Conservation (phyloP, 2,329 filamentous ascomycete genomes). For the Penicillium sp. region DNA sequence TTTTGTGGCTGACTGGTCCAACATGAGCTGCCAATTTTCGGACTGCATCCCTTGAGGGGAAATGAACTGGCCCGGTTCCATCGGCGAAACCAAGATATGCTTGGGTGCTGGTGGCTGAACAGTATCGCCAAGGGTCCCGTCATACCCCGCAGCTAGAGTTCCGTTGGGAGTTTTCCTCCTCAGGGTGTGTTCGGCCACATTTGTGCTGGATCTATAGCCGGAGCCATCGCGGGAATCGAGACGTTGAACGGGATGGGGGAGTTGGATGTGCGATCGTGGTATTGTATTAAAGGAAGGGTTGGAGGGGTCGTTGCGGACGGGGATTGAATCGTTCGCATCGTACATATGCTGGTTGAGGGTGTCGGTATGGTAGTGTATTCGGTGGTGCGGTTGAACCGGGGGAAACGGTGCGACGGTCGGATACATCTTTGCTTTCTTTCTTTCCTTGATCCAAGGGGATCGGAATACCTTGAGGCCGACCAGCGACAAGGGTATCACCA, state of each 20-base stretch:
- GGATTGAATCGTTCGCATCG: conserved; percentile 30
- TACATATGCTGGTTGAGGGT: conserved; percentile 30
- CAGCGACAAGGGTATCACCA: conserved; percentile 9
- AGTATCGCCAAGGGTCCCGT: conserved; percentile 74
- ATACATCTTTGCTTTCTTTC: conserved; percentile 44
- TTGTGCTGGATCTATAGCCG: conserved; percentile 24
- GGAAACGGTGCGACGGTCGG: conserved; percentile 49
- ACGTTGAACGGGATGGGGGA: conserved; percentile 43
- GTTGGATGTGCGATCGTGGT: conserved; percentile 37
- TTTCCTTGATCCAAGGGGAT: conserved; percentile 12
- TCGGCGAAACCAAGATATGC: conserved; percentile 73
- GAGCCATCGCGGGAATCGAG: conserved; percentile 32
- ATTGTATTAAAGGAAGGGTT: conserved; percentile 30
- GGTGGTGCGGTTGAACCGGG: conserved; percentile 45
- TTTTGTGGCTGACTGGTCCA: conserved; percentile 34
- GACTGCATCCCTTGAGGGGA: conserved; percentile 32
- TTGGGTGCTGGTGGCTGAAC: conserved; percentile 69
- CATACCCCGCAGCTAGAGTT: conserved; percentile 88
- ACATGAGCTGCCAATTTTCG: conserved; percentile 33
- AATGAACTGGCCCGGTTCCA: conserved; percentile 42
- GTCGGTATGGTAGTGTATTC: conserved; percentile 36
- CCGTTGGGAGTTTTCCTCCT: conserved; percentile 91
- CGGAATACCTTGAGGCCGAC: conserved; percentile 18
- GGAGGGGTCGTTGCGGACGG: conserved; percentile 28
- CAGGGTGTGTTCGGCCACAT: conserved; percentile 67